phyloP scores from a whole-genome alignment of 352 stramenopile genomes.

The Pythium angustatum region DNA sequence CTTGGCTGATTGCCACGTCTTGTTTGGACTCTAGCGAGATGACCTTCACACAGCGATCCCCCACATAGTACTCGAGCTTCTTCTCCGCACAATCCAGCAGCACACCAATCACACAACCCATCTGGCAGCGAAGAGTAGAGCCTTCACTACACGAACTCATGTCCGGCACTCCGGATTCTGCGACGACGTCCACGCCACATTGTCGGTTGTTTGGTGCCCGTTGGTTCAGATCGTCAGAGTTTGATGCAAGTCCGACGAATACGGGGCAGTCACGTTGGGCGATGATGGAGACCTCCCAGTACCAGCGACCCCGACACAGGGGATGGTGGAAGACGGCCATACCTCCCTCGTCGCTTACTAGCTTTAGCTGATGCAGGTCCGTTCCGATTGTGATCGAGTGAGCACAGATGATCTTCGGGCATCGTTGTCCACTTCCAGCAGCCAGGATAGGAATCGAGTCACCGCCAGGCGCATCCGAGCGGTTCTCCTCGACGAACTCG shows the following conservation, averaged over 20 bases:
- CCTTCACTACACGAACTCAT: neutral
- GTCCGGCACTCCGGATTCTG: constrained; percentile 31
- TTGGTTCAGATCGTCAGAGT: constrained; percentile 63
- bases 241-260: constrained; percentile 68
- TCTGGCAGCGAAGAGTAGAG: constrained; percentile 36
- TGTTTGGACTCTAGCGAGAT: constrained; percentile 30
- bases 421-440: constrained; percentile 50
- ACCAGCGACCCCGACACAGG: constrained; percentile 70
- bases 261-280: constrained; percentile 53
- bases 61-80: constrained; percentile 65
- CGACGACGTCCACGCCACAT: constrained; percentile 42
- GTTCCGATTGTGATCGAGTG: constrained; percentile 62
- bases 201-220: neutral
- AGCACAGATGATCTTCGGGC: constrained; percentile 72
- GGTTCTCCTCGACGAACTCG: constrained; percentile 43
- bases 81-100: constrained; percentile 65
- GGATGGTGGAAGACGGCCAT: constrained; percentile 71
- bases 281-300: constrained; percentile 74
- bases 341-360: constrained; percentile 46
- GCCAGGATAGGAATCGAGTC: constrained; percentile 60
- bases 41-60: constrained; percentile 36
- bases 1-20: constrained; percentile 21
- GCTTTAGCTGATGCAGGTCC: constrained; percentile 63
- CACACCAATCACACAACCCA: constrained; percentile 45
- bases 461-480: constrained; percentile 31